Evolutionary conservation across 345 rosid species (phyloP), one percentile per base, ranked within the genome.

Genomic region (Gossypium turneri): DNA sequence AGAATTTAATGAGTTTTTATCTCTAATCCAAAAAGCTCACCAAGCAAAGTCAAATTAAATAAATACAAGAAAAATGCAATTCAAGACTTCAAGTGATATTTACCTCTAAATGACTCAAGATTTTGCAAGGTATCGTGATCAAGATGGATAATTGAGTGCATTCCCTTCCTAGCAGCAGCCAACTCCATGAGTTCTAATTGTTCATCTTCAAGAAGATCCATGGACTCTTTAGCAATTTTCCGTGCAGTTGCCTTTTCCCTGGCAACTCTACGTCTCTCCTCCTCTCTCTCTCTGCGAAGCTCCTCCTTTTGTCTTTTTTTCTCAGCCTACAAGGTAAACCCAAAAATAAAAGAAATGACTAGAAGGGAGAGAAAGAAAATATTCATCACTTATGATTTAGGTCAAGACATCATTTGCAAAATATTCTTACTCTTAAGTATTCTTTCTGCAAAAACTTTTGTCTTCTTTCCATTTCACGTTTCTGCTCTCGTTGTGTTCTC

Each of bases 151-250:
- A 92, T 84, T 58, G 97, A 89, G 59, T 83, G 58, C 57, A 92
- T 77, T 73, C 97, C 97, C 85, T 90, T 93, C 87, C 87, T 90
- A 48, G 85, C 81, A 86, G 97, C 94, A 69, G 95, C 97, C 88
- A 93, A 83, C 68, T 96, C 99, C 99, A 96, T 93, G 82, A 96
- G 89, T 82, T 96, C 99, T 80, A 93, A 86, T 81, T 93, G 99
- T 75, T 96, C 98, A 88, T 96, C 99, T 83, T 96, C 99, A 65
- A 96, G 84, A 80, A 96, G 97, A 86, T 93, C 99, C 97, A 92
- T 88, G 63, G 99, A 88, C 77, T 96, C 99, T 79, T 90, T 96
- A 67, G 99, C 99, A 83, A 93, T 88, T 81, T 84, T 92, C 69
- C 98, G 94, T 52, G 99, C 98, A 82, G 97, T 90, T 68, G 99